Base-by-base conservation (phyloP, 306 rosid genomes). In the Vigna unguiculata region DNA sequence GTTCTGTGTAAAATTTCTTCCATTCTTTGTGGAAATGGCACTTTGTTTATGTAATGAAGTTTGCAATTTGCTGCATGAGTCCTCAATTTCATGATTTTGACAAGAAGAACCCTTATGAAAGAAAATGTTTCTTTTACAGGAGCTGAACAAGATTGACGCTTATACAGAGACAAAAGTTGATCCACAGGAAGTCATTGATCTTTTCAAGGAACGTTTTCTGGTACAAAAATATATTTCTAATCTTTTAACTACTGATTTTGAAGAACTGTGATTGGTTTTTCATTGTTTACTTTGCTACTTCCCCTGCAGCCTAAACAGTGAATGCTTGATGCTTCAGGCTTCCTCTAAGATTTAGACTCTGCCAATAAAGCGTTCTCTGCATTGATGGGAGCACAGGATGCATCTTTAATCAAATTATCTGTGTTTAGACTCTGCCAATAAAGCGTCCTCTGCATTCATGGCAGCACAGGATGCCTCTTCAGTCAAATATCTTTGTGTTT, bases 141-240 rank as follows among this genome's bases (percentile, higher is more conserved):
- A 84, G 80, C 1, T 92, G 58, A 90, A 90, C 89, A 90, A 93
- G 76, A 80, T 83, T n/a, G 87, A 84, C 43, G 93, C 93, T 48
- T 93, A 93, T 58, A 77, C 86, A 83, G 82, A 68, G 49, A 93
- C 97, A 47, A 91, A 74, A 83, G 4, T 58, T 4, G 81, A 88
- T 85, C 90, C 93, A 9, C 49, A 78, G 30, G 83, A 85, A 79
- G 47, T 70, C 6, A 81, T 93, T 64, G 88, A 73, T 15, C 0
- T 0, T 34, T 93, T 65, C 90, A 91, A 83, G 86, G 84, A 70
- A 48, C 84, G 80, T 7, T 83, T 86, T 47, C 15, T 83, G 97
- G 98, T 91, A 86, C 11, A 10, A 13, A 28, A 40, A 36, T 6
- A 65, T 25, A 14, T 24, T 19, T 24, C 36, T 43, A 69, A 21